Percentiles rank a stretch among this genome's conserved stretches.
phyloP scores from a whole-genome alignment of 805 yeast genomes.

The Candida lessepsii region DNA sequence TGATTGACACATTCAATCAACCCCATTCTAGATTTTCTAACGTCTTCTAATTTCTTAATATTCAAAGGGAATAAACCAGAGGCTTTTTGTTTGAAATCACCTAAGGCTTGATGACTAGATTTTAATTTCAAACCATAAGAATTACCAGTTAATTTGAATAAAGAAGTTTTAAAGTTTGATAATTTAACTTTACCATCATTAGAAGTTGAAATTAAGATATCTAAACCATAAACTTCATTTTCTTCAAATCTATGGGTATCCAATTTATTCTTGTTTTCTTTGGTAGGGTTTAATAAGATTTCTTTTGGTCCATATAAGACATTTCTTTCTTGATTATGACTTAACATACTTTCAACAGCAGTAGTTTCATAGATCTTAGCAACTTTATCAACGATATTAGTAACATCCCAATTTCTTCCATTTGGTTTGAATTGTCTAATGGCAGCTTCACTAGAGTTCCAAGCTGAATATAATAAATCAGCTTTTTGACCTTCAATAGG shows the following conservation, averaged over 20 bases:
- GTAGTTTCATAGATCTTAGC: conserved; percentile 57
- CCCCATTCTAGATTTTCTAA: conserved; percentile 71
- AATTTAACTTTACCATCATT: conserved; percentile 63
- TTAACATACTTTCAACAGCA: conserved; percentile 74
- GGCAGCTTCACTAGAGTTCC: conserved; percentile 80
- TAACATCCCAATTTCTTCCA: conserved; percentile 72
- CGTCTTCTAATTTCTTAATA: conserved; percentile 62
- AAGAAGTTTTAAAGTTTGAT: conserved; percentile 60
- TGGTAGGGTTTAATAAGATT: conserved; percentile 71
- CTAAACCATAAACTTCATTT: conserved; percentile 77
- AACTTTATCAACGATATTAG: conserved; percentile 61
- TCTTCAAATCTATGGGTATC: conserved; percentile 66
- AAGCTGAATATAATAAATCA: conserved; percentile 68
- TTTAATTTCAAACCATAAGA: conserved; percentile 68
- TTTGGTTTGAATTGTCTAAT: conserved; percentile 65
- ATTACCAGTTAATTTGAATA: conserved; percentile 70
- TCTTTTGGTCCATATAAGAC: conserved; percentile 73
- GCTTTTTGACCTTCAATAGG: conserved; percentile 59
- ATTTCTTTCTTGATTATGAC: conserved; percentile 67
- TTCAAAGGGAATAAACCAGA: conserved; percentile 65
- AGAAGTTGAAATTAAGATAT: conserved; percentile 63
- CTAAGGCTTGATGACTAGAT: conserved; percentile 63
- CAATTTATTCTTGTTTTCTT: conserved; percentile 60
- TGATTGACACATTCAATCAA: conserved; percentile 70
- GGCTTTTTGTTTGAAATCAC: conserved; percentile 65